These are phyloP conservation scores for Corchorus capsularis DNA, from an alignment of 345 rosid species.

Conservation along the genomic window DNA sequence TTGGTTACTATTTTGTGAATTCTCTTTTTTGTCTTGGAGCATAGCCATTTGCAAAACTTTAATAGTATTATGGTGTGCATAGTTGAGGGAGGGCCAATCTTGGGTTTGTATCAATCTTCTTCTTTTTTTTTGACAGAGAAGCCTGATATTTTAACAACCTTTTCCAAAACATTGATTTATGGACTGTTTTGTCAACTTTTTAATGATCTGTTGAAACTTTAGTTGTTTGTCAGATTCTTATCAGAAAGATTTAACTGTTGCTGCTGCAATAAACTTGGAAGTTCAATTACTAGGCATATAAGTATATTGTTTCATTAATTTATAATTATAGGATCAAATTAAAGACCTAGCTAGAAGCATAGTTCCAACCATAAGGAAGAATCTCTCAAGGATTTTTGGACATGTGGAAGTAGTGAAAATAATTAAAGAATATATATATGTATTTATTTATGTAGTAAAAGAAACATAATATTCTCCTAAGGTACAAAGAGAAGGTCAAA, in stretches of 20 bases:
- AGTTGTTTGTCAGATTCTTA: no score
- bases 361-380: conserved; percentile 6
- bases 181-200: no score
- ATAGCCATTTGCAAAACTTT: no score
- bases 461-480: not conserved
- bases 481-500: not conserved
- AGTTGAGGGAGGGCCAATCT: not conserved
- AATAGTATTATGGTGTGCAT: no score
- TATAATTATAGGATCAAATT: not conserved
- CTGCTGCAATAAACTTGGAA: not conserved
- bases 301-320: no score
- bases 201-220: no score
- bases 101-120: not conserved
- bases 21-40: no score
- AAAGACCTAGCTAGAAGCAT: not conserved
- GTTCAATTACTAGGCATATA: not conserved
- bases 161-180: no score
- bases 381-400: not conserved
- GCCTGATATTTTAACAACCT: not conserved
- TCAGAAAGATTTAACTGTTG: no score
- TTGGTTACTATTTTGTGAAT: no score
- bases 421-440: not conserved
- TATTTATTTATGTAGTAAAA: not conserved
- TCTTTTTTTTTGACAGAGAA: not conserved
- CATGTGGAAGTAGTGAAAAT: not conserved